These are phyloP conservation scores for Mucor irregularis DNA, from an alignment of 371 early-diverging fungal genomes.

Conservation along the genomic window DNA sequence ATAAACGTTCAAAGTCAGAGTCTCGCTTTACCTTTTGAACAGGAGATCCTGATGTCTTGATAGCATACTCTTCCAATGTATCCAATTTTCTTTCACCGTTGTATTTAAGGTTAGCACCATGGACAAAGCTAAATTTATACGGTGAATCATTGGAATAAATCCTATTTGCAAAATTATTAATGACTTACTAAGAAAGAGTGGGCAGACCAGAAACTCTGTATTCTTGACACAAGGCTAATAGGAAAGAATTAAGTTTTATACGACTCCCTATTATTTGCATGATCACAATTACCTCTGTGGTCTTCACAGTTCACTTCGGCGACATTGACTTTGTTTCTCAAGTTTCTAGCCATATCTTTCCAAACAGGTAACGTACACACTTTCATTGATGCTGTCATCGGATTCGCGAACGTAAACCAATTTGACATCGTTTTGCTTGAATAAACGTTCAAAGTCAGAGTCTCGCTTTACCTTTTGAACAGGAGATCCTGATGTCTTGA, in stretches of 20 bases:
- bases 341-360: slow-evolving; percentile 60
- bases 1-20: background rate
- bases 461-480: slow-evolving; percentile 9
- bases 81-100: slow-evolving; percentile 51
- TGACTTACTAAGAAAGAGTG: slow-evolving; percentile 64
- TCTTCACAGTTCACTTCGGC: slow-evolving; percentile 83
- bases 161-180: background rate
- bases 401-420: slow-evolving; percentile 17
- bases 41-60: slow-evolving; percentile 23
- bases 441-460: background rate
- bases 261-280: background rate
- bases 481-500: slow-evolving; percentile 22
- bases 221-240: slow-evolving; percentile 46
- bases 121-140: slow-evolving; percentile 43
- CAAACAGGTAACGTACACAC: too few species aligned
- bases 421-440: slow-evolving; percentile 18
- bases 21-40: slow-evolving; percentile 8
- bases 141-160: background rate
- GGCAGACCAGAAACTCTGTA: slow-evolving; percentile 78
- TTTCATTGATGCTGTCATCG: too few species aligned
- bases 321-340: slow-evolving; percentile 68
- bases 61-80: slow-evolving; percentile 46
- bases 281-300: slow-evolving; percentile 39
- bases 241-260: background rate
- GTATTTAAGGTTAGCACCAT: slow-evolving; percentile 41